Evolutionary conservation across 495 filamentous ascomycete species (phyloP).

Genomic region (Gamarada debralockiae): DNA sequence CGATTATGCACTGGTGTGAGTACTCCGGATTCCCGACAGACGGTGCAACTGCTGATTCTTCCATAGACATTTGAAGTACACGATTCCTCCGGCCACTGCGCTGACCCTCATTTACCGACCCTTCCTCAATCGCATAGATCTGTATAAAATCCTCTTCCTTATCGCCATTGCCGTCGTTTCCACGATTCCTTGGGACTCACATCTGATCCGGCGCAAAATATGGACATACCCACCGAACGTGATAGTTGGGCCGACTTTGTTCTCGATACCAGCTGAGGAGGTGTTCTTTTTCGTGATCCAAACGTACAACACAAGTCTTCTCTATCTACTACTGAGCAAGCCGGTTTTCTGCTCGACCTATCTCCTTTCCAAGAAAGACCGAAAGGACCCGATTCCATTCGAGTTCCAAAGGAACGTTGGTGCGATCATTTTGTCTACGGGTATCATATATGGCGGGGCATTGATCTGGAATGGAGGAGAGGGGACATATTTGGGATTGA

Average conservation of each 20-base stretch:
- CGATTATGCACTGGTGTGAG: slow-evolving; percentile 66
- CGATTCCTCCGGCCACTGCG: slow-evolving; percentile 54
- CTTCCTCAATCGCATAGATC: slow-evolving; percentile 51
- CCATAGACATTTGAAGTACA: slow-evolving; percentile 61
- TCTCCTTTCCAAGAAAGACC: slow-evolving; percentile 31
- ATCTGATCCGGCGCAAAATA: slow-evolving; percentile 56
- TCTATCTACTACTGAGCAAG: slow-evolving; percentile 62
- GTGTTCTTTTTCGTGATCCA: slow-evolving; percentile 75
- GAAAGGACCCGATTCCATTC: slow-evolving; percentile 18
- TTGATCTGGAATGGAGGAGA: slow-evolving; percentile 36
- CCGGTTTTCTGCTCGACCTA: slow-evolving; percentile 54
- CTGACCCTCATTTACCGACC: slow-evolving; percentile 55
- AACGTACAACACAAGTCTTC: slow-evolving; percentile 62
- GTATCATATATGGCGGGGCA: slow-evolving; percentile 33
- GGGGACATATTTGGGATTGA: slow-evolving; percentile 61
- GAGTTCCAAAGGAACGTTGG: slow-evolving; percentile 28
- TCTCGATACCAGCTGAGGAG: slow-evolving; percentile 60
- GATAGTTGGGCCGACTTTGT: slow-evolving; percentile 52
- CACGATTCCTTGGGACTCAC: slow-evolving; percentile 69
- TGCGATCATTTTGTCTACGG: slow-evolving; percentile 34
- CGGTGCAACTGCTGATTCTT: background rate
- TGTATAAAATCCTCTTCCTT: slow-evolving; percentile 54
- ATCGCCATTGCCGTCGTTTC: slow-evolving; percentile 52
- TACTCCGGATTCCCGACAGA: slow-evolving; percentile 2
- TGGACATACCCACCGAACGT: slow-evolving; percentile 65